A percentile compares a stretch with the other conserved stretches of the same genome.
Evolutionary conservation across 148 eudicot species (phyloP).

Genomic region (Polygonum aviculare): DNA sequence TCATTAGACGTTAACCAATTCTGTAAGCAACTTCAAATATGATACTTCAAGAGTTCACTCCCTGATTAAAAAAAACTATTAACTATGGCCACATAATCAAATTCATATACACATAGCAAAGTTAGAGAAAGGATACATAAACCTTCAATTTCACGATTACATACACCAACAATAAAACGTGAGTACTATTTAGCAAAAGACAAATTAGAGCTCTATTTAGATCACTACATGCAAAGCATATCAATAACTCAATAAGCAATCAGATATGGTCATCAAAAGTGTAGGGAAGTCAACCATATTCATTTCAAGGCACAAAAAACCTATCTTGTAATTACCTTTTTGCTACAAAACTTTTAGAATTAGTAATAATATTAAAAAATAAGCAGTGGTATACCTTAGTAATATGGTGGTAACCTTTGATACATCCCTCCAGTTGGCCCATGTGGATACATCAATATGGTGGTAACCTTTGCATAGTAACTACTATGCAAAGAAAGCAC

Average conservation of each 20-base stretch:
- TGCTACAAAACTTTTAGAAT: background rate
- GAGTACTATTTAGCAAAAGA: too few relatives aligned
- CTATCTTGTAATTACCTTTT: background rate
- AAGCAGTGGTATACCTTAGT: slow-evolving; percentile 41
- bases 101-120: too few relatives aligned
- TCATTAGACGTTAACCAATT: background rate
- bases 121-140: too few relatives aligned
- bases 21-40: background rate
- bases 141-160: too few relatives aligned
- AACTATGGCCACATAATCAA: too few relatives aligned
- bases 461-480: too few relatives aligned
- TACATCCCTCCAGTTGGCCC: slow-evolving; percentile 66
- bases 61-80: too few relatives aligned
- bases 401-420: slow-evolving; percentile 77
- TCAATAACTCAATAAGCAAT: too few relatives aligned
- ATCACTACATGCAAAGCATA: too few relatives aligned
- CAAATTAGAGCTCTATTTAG: too few relatives aligned
- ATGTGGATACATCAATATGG: too few relatives aligned
- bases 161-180: background rate
- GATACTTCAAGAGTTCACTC: background rate
- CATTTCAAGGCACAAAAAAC: background rate
- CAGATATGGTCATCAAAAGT: too few relatives aligned
- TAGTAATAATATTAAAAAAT: background rate
- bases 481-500: background rate
- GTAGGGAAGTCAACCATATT: background rate